Evolutionary conservation across 495 filamentous ascomycete genomes (phyloP).

Genomic region (Glarea lozoyensis): DNA sequence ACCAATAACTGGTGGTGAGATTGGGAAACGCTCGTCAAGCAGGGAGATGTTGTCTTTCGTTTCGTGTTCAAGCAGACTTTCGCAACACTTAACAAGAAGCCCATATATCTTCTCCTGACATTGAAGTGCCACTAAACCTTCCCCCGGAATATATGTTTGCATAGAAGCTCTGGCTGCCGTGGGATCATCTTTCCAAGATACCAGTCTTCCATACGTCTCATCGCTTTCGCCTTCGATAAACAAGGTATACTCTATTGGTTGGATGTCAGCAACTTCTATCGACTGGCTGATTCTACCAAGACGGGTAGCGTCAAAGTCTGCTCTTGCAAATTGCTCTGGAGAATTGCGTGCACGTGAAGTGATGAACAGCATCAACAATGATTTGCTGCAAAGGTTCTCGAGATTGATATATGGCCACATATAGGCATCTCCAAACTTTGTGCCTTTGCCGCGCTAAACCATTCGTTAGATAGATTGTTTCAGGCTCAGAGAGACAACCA

Average conservation of each 20-base stretch:
- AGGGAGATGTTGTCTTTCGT: conserved; percentile 13
- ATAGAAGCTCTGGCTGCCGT: no score
- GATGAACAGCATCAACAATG: conserved; percentile 36
- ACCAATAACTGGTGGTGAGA: neutral
- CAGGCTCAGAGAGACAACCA: no score
- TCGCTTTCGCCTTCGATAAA: conserved; percentile 28
- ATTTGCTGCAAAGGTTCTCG: conserved; percentile 40
- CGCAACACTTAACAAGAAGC: conserved; percentile 34
- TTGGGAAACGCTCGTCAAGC: neutral
- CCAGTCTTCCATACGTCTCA: conserved; percentile 31
- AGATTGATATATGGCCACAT: conserved; percentile 50
- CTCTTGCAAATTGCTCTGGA: conserved; percentile 29
- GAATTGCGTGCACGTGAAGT: conserved; percentile 36
- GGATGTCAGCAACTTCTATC: conserved; percentile 26
- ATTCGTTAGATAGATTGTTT: no score
- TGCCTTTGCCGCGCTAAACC: conserved; percentile 14
- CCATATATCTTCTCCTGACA: conserved; percentile 31
- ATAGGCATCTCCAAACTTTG: conserved; percentile 25
- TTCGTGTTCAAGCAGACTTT: conserved; percentile 37
- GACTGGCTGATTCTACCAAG: conserved; percentile 21
- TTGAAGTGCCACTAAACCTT: conserved; percentile 37
- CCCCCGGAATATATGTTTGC: no score
- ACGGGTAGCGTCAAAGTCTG: conserved; percentile 23
- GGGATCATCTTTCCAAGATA: conserved; percentile 33
- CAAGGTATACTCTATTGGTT: conserved; percentile 30